Conservation (phyloP, 2,329 filamentous ascomycete genomes). For the Fusarium sarcochroum region DNA sequence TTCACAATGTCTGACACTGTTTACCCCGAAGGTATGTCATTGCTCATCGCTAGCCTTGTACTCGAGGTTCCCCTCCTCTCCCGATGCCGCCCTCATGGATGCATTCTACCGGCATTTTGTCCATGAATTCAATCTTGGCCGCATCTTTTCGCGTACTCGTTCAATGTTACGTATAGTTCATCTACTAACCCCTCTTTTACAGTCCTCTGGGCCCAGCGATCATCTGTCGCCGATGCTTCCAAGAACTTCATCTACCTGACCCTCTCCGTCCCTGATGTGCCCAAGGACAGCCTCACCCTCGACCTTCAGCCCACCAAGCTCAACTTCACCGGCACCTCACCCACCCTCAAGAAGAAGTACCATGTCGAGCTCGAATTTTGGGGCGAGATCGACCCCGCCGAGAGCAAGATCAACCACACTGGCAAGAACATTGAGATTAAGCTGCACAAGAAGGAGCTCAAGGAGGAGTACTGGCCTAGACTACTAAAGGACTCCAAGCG, state of each 20-base stretch:
- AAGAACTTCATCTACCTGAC: constrained; percentile 98
- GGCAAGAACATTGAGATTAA: constrained; percentile 90
- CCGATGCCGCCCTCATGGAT: constrained; percentile 6
- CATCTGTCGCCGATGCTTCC: constrained; percentile 80
- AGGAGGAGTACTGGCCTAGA: constrained; percentile 95
- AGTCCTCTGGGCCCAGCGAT: constrained; percentile 99
- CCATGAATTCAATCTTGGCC: constrained; percentile 8
- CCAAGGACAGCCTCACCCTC: constrained; percentile 81
- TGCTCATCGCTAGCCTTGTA: constrained; percentile 20
- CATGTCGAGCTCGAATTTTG: constrained; percentile 89
- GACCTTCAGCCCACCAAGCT: constrained; percentile 84
- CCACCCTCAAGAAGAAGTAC: constrained; percentile 89
- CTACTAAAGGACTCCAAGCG: constrained; percentile 92
- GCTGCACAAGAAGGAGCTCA: constrained; percentile 96
- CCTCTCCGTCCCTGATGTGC: constrained; percentile 88
- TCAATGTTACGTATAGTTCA: background rate
- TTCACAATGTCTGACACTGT: constrained; percentile 47
- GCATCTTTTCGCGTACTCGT: constrained; percentile 3
- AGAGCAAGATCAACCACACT: constrained; percentile 90
- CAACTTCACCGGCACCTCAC: constrained; percentile 85
- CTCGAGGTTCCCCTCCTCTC: constrained; percentile 17
- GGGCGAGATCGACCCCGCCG: constrained; percentile 87
- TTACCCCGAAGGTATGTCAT: constrained; percentile 57
- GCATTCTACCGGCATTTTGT: constrained; percentile 7
- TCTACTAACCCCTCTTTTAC: constrained; percentile 32